Evolutionary conservation across 768 basidiomycete species (phyloP).

Genomic region (Psilocybe cyanescens): DNA sequence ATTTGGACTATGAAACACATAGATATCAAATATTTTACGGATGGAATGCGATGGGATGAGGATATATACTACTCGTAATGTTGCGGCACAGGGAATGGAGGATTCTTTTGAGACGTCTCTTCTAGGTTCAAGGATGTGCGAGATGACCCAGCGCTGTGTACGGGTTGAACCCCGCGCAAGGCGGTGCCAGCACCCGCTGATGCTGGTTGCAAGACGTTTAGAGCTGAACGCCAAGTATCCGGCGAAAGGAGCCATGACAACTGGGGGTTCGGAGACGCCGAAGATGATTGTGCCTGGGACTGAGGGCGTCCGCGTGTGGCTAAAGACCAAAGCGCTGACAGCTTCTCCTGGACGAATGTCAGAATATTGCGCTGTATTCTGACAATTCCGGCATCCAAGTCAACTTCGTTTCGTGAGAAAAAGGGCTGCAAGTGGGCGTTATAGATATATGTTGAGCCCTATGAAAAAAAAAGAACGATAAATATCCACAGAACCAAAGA

Average conservation of each 20-base stretch:
- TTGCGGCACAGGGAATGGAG: constrained; percentile 47
- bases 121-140: constrained; percentile 5
- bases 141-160: constrained; percentile 1
- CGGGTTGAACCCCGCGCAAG: constrained; percentile 1
- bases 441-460: constrained; percentile 76
- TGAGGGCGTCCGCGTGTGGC: constrained; percentile 43
- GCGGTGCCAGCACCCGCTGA: neutral
- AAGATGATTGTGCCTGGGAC: constrained; percentile 15
- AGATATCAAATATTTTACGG: constrained; percentile 8
- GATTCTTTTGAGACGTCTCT: constrained; percentile 12
- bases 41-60: constrained; percentile 6
- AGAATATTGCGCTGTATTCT: constrained; percentile 57
- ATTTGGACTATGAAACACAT: constrained; percentile 17
- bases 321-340: constrained; percentile 43
- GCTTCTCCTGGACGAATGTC: constrained; percentile 56
- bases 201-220: constrained; percentile 21
- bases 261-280: constrained; percentile 26
- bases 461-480: constrained; percentile 13
- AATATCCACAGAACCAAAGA: neutral
- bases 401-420: constrained; percentile 57
- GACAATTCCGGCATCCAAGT: constrained; percentile 61
- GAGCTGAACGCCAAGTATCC: constrained; percentile 22
- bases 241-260: constrained; percentile 24
- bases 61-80: constrained; percentile 21
- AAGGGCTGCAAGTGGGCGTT: constrained; percentile 63